These are phyloP conservation scores for Paramecium bursaria DNA, from an alignment of 73 alveolate genomes.

Conservation along the genomic window DNA sequence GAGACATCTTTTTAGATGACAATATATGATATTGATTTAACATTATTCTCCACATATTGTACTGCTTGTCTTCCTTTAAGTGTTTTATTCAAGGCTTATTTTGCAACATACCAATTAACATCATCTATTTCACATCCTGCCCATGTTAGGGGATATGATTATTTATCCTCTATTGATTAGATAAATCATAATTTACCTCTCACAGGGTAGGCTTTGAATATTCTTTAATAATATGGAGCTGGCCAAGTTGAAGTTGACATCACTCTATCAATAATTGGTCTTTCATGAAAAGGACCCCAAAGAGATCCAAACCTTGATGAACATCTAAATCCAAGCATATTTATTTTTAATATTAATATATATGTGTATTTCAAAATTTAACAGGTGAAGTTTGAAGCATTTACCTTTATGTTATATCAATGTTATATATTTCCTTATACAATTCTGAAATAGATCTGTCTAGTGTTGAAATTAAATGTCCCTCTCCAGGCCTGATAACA, in stretches of 20 bases:
- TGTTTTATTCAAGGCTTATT: slow-evolving; percentile 59
- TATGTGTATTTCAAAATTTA: too few relatives aligned
- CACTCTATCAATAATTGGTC: slow-evolving; percentile 72
- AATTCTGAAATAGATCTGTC: slow-evolving; percentile 68
- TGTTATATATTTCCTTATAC: slow-evolving; percentile 57
- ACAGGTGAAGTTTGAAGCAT: too few relatives aligned
- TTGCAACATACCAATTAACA: slow-evolving; percentile 68
- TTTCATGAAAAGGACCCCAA: slow-evolving; percentile 72
- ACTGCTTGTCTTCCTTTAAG: slow-evolving; percentile 68
- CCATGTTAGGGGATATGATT: slow-evolving; percentile 51
- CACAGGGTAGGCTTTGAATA: slow-evolving; percentile 69
- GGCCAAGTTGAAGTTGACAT: slow-evolving; percentile 74
- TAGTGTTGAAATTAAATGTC: slow-evolving; percentile 66
- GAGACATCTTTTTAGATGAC: slow-evolving; percentile 66
- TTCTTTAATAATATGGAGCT: slow-evolving; percentile 70
- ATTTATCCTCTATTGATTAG: slow-evolving; percentile 48
- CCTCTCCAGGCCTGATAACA: slow-evolving; percentile 21
- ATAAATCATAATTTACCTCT: slow-evolving; percentile 60
- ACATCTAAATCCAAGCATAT: too few relatives aligned
- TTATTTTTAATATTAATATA: too few relatives aligned
- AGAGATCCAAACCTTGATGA: too few relatives aligned
- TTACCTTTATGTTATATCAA: too few relatives aligned
- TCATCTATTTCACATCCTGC: slow-evolving; percentile 70
- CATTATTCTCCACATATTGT: slow-evolving; percentile 61
- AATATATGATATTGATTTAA: slow-evolving; percentile 61